These are phyloP conservation scores for Trametes polyzona DNA, from an alignment of 1,284 basidiomycete genomes.

Conservation along the genomic window DNA sequence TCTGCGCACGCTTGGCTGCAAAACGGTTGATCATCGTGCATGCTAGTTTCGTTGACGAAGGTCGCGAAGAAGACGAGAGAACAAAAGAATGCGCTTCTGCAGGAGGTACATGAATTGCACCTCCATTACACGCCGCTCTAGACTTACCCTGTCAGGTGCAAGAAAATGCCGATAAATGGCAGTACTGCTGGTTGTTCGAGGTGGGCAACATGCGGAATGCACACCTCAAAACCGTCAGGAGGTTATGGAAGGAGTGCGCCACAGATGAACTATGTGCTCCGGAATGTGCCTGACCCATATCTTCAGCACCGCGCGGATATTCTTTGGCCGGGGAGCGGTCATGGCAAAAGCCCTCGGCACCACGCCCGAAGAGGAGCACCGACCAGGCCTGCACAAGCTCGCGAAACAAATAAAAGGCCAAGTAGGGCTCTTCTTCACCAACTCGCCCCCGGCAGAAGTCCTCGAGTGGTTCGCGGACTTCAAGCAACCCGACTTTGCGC, in stretches of 20 bases:
- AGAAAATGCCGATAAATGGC: conserved; percentile 83
- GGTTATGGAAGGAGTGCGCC: conserved; percentile 90
- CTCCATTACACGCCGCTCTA: neutral
- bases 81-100: conserved; percentile 85
- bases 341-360: conserved; percentile 97
- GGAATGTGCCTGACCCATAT: neutral
- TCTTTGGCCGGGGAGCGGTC: conserved; percentile 91
- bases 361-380: conserved; percentile 86
- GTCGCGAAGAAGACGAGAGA: conserved; percentile 81
- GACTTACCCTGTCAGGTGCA: conserved; percentile 58
- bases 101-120: conserved; percentile 58
- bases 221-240: conserved; percentile 92
- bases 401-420: conserved; percentile 92
- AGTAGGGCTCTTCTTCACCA: conserved; percentile 92
- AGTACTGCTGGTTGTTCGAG: conserved; percentile 94
- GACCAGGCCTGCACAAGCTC: conserved; percentile 79
- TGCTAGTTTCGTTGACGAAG: conserved; percentile 76
- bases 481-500: conserved; percentile 89
- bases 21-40: conserved; percentile 9
- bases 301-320: conserved; percentile 83
- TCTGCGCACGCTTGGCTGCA: neutral
- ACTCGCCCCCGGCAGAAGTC: conserved; percentile 87
- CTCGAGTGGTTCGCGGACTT: conserved; percentile 95
- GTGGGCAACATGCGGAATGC: conserved; percentile 96
- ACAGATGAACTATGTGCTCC: conserved; percentile 10